A percentile compares a stretch with the other conserved stretches of the same genome.
Evolutionary conservation across 768 basidiomycete species (phyloP).

Genomic region (Suillus subalutaceus): DNA sequence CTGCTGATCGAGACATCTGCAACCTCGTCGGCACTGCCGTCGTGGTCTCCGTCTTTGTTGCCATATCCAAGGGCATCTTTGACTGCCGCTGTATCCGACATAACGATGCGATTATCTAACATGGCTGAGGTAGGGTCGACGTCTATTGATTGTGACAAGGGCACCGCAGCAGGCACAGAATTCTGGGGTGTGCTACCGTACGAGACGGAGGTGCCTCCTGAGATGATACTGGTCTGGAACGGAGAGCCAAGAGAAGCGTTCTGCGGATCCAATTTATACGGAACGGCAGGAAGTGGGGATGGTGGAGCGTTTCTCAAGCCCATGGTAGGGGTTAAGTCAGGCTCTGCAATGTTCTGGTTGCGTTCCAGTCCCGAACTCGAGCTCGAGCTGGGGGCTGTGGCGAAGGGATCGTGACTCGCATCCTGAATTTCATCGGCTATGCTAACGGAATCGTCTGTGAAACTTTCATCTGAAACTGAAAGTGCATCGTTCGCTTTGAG

Average conservation of each 20-base stretch:
- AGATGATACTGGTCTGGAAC: conserved; percentile 7
- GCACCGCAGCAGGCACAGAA: conserved; percentile 9
- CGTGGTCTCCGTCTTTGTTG: background rate
- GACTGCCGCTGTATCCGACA: conserved; percentile 5
- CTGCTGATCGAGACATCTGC: background rate
- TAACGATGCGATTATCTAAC: background rate
- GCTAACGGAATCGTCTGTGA: background rate
- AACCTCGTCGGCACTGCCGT: background rate
- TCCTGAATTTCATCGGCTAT: background rate
- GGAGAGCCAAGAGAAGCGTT: conserved; percentile 17
- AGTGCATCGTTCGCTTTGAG: conserved; percentile 7
- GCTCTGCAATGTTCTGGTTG: background rate
- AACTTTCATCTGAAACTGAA: background rate
- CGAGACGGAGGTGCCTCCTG: conserved; percentile 6
- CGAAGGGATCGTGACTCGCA: background rate
- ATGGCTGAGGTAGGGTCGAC: background rate
- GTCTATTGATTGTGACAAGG: background rate
- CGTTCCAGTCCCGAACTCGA: background rate
- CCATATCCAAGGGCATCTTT: conserved; percentile 14
- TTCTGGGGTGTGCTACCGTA: conserved; percentile 10
- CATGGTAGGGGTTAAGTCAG: background rate
- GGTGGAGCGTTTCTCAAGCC: background rate
- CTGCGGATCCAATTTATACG: background rate
- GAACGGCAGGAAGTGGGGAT: background rate
- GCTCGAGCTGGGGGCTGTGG: background rate